A percentile compares a stretch with the other conserved stretches of the same genome.
phyloP scores from a whole-genome alignment of 1,284 basidiomycete genomes.

The Ceratobasidium sp. region DNA sequence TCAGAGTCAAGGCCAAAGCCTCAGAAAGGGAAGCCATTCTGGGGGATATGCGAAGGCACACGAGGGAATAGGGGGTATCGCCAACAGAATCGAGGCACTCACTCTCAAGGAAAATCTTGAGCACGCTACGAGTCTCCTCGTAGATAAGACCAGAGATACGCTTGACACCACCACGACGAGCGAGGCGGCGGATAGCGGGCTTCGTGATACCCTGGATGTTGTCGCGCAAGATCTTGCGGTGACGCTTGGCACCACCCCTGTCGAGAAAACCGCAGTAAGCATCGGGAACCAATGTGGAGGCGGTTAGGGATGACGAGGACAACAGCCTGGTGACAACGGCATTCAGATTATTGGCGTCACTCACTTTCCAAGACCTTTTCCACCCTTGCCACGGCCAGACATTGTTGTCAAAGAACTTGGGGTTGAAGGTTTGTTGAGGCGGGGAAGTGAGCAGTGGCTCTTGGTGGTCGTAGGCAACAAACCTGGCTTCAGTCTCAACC shows the following conservation, averaged over 20 bases:
- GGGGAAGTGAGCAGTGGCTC: conserved; percentile 8
- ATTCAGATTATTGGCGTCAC: too few relatives aligned
- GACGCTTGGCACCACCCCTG: conserved; percentile 85
- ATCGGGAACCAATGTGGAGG: too few relatives aligned
- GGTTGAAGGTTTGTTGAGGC: background rate
- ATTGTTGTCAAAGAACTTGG: conserved; percentile 57
- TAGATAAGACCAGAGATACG: conserved; percentile 94
- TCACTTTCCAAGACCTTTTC: conserved; percentile 78
- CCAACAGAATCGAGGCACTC: too few relatives aligned
- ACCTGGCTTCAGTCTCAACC: background rate
- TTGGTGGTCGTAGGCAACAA: conserved; percentile 23
- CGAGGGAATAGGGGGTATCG: too few relatives aligned
- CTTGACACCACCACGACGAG: conserved; percentile 95
- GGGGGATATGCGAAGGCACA: too few relatives aligned
- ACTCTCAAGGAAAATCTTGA: conserved; percentile 93
- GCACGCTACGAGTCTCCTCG: conserved; percentile 93
- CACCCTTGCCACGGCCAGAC: conserved; percentile 82
- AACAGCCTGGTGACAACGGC: too few relatives aligned
- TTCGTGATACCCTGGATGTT: conserved; percentile 94
- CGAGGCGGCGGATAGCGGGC: conserved; percentile 92
- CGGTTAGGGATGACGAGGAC: too few relatives aligned
- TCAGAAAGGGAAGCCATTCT: background rate
- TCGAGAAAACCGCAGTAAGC: background rate
- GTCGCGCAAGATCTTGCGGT: conserved; percentile 87
- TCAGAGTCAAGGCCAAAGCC: conserved; percentile 3